These are phyloP conservation scores for Hymenoscyphus albidus DNA, from an alignment of 2,329 filamentous ascomycete genomes.

Conservation along the genomic window DNA sequence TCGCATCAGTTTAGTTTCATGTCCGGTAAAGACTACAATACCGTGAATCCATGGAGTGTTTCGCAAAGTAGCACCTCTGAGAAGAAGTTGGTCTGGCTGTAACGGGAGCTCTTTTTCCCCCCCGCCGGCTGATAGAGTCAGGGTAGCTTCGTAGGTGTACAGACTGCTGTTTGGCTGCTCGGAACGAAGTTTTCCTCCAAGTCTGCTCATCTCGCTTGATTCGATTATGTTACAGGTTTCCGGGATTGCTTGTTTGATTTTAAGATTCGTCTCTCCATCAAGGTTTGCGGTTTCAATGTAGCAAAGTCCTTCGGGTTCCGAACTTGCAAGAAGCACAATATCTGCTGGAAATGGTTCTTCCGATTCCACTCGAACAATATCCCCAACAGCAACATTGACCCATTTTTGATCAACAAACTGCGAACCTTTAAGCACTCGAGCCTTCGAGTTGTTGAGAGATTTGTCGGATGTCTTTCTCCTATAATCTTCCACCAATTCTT, in stretches of 20 bases:
- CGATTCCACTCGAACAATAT: slow-evolving; percentile 88
- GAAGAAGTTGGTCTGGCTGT: slow-evolving; percentile 85
- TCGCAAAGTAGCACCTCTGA: slow-evolving; percentile 87
- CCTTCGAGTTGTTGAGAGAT: slow-evolving; percentile 81
- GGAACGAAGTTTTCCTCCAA: slow-evolving; percentile 83
- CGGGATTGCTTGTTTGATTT: slow-evolving; percentile 95
- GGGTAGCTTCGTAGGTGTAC: slow-evolving; percentile 94
- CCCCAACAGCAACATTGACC: slow-evolving; percentile 89
- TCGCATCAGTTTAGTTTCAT: slow-evolving; percentile 98
- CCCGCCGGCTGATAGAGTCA: slow-evolving; percentile 86
- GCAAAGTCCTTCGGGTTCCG: slow-evolving; percentile 93
- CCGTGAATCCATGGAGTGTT: slow-evolving; percentile 98
- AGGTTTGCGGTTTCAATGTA: slow-evolving; percentile 99
- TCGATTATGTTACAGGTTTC: slow-evolving; percentile 89
- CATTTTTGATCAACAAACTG: slow-evolving; percentile 84
- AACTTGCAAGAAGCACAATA: slow-evolving; percentile 85
- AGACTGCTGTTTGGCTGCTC: slow-evolving; percentile 98
- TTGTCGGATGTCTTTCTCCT: slow-evolving; percentile 84
- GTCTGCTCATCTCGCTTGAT: slow-evolving; percentile 75
- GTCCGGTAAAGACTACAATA: slow-evolving; percentile 92
- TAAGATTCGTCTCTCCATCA: slow-evolving; percentile 96
- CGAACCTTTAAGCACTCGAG: slow-evolving; percentile 77
- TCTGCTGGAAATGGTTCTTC: slow-evolving; percentile 95
- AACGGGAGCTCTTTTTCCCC: slow-evolving; percentile 90
- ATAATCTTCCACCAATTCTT: slow-evolving; percentile 92